A percentile compares a stretch with the other conserved stretches of the same genome.
Conservation (phyloP, 2,329 filamentous ascomycete species). For the Botrytis hyacinthi region DNA sequence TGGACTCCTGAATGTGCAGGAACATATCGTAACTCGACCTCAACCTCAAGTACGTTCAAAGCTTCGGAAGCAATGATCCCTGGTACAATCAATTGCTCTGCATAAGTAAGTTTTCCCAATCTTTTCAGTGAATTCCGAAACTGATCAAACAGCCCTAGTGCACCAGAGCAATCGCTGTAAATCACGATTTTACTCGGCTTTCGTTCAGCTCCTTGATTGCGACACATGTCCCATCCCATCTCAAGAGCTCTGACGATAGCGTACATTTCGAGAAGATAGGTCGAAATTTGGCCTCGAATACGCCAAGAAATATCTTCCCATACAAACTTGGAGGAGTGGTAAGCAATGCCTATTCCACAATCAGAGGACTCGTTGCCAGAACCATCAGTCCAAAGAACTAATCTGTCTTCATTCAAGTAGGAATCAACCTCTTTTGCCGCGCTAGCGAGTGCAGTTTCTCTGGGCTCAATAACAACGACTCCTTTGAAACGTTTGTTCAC, state of each 20-base stretch:
- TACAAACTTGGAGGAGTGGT: neutral
- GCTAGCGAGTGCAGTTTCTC: conserved; percentile 13
- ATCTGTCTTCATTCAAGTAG: conserved; percentile 1
- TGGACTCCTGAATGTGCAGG: conserved; percentile 19
- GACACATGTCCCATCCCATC: conserved; percentile 19
- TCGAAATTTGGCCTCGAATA: conserved; percentile 14
- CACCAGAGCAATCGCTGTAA: neutral
- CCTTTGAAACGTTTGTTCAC: conserved; percentile 18
- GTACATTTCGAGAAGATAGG: conserved; percentile 19
- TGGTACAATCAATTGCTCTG: conserved; percentile 20
- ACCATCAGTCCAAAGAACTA: conserved; percentile 18
- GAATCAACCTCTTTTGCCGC: conserved; percentile 12
- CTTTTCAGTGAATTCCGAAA: neutral
- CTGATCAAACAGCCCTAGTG: neutral
- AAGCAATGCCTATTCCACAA: conserved; percentile 9
- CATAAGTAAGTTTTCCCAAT: conserved; percentile 7
- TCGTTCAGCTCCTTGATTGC: conserved; percentile 13
- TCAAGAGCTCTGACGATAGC: conserved; percentile 23
- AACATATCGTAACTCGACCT: conserved; percentile 19
- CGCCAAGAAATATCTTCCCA: conserved; percentile 19
- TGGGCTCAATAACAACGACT: conserved; percentile 15
- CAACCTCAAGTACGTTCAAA: conserved; percentile 17
- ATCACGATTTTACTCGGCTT: conserved; percentile 13
- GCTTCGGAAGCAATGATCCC: conserved; percentile 20
- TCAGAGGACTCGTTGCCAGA: neutral